These are phyloP conservation scores for Eruca vesicaria DNA, from an alignment of 441 rosid species.

Conservation along the genomic window DNA sequence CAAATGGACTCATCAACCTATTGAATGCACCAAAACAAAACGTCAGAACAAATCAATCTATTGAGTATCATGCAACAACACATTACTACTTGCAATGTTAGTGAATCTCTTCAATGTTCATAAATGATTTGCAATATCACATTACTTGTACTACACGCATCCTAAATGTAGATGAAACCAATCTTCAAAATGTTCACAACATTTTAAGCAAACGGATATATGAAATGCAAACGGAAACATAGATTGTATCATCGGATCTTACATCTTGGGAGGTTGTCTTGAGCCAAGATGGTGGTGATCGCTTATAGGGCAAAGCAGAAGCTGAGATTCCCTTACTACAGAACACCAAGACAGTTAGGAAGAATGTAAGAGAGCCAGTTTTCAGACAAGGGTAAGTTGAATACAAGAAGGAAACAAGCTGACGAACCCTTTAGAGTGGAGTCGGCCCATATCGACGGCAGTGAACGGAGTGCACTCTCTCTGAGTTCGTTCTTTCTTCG, in stretches of 20 bases:
- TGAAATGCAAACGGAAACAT: not conserved
- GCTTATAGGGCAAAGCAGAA: conserved; percentile 78
- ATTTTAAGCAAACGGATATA: not conserved
- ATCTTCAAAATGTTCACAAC: not conserved
- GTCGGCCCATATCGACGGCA: conserved; percentile 63
- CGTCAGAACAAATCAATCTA: not conserved
- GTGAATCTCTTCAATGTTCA: not conserved
- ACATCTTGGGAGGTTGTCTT: conserved; percentile 39
- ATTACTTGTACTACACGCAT: not conserved
- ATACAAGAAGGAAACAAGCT: not conserved
- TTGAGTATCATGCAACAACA: not conserved
- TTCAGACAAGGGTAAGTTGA: not conserved
- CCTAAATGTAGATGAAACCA: not conserved
- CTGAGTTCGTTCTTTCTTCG: conserved; percentile 4
- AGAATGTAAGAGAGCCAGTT: not conserved
- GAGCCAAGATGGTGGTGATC: conserved; percentile 45
- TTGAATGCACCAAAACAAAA: not conserved
- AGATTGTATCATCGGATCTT: not conserved
- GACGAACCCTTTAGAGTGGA: conserved; percentile 78
- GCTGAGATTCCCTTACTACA: conserved; percentile 83
- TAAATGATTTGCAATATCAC: not conserved
- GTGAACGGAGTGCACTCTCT: not conserved
- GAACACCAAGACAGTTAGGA: not conserved
- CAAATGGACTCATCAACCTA: conserved; percentile 42
- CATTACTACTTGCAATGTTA: not conserved